phyloP scores from a whole-genome alignment of 1,139 yeast species.

The Candida sp. region DNA sequence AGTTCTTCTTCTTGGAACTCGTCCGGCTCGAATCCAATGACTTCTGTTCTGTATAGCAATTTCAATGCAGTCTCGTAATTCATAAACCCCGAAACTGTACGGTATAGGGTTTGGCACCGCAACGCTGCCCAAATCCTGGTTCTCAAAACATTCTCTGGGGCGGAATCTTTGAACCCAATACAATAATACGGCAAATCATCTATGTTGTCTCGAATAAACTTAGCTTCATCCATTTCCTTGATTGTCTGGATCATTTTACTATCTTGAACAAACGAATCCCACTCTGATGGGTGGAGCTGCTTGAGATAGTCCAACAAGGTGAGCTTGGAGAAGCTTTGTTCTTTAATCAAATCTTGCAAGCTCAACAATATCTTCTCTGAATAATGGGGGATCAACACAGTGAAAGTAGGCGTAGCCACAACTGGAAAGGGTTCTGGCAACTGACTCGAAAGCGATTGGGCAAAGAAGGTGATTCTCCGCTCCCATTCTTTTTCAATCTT shows the following conservation, averaged over 20 bases:
- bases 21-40: conserved; percentile 40
- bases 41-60: conserved; percentile 67
- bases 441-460: conserved; percentile 83
- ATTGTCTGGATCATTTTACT: conserved; percentile 42
- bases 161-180: conserved; percentile 70
- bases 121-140: conserved; percentile 86
- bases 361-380: conserved; percentile 73
- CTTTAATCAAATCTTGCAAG: conserved; percentile 70
- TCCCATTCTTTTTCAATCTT: conserved; percentile 73
- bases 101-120: conserved; percentile 75
- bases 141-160: conserved; percentile 63
- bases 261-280: conserved; percentile 78
- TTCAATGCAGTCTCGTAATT: conserved; percentile 73
- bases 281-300: conserved; percentile 68
- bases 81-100: conserved; percentile 80
- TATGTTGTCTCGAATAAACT: conserved; percentile 36
- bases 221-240: conserved; percentile 15
- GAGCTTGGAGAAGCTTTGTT: conserved; percentile 59
- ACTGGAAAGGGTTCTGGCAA: conserved; percentile 75
- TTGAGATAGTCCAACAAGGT: conserved; percentile 78
- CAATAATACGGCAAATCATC: conserved; percentile 72
- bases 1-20: conserved; percentile 42
- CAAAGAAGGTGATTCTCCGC: conserved; percentile 83
- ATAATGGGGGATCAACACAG: conserved; percentile 85
- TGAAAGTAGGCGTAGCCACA: conserved; percentile 79